Base-by-base conservation (phyloP, 257 asterid genomes). In the Schizonepeta tenuifolia region DNA sequence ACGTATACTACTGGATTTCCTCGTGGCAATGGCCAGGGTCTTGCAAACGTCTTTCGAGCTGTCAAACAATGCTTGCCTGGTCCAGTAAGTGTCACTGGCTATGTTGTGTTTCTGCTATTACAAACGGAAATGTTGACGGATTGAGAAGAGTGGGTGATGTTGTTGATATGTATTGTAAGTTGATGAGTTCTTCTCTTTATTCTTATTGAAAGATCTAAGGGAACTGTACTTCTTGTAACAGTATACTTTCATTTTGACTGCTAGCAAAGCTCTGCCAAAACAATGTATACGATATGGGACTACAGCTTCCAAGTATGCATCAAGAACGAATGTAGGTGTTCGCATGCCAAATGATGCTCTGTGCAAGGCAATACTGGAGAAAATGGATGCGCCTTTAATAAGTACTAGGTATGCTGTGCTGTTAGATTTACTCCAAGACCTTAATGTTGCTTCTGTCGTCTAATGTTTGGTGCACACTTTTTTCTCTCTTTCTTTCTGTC, bases 1-100 rank as follows among this genome's bases (percentile, higher is more conserved):
- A 86, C 83, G 41, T 93, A 91, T 74, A 93, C 97, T 4, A 91
- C 95, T 35, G 98, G 98, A 77, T 93, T 93, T 76, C 96, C 96
- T 69, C 83, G 90, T 66, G 96, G 96, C 68, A 84, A 87, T 69
- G 83, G 70, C 77, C 86, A 85, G 43, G 97, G 98, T 62, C 82
- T 76, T 73, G 64, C 87, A 20, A 78, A 85, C 81, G 80, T 88
- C 65, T 93, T 93, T 72, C 89, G 96, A 84, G 92, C 90, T 38
- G 97, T 85, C 66, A 89, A 88, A 56, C 91, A 85, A 65, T 91
- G 96, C 86, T 83, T 93, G 41, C 97, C 97, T 66, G 96, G 98
- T 71, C 96, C 98, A 21, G 96, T 89, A 81, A 89, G 96, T 83
- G 12, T 54, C 41, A 40, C 67, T 63, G 62, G 31, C 43, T 31